Base-by-base conservation (phyloP, 352 stramenopile species). In the Phytopythium boreale region DNA sequence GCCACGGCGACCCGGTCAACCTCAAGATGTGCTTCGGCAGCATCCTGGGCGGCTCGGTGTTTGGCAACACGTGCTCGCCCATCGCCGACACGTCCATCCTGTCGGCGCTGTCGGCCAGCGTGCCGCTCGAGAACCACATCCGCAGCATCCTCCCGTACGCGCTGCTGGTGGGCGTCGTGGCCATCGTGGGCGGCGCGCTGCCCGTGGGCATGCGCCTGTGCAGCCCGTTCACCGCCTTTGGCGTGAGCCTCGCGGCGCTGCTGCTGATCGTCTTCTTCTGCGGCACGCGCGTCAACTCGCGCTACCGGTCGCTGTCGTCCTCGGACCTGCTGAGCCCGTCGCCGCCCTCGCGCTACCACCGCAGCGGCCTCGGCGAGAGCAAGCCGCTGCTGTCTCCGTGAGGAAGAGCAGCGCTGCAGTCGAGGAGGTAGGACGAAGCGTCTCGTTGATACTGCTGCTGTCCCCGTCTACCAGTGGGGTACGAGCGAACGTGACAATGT, bases 81-180 rank as follows among this genome's bases (percentile, higher is more conserved):
- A 97, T 98, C 59, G 88, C 89, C n/a, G 92, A 98, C 76, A 98
- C 90, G 31, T 97, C 92, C 50, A 97, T 98, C 63, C 69, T 98
- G 37, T 80, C 87, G 24, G 87, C 89, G 47, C 68, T 97, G 3
- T 91, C 89, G 26, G 82, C 83, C 11, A 70, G 90, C 51, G 84
- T 92, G 27, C 75, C 82, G 22, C 68, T 95, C 41, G 72, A 96
- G 69, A 88, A 92, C 76, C 89, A 97, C 63, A 71, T 96, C 41
- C 80, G 86, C 56, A 96, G 85, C 67, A 93, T 93, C 62, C 69
- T 93, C 59, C 89, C 87, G 24, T 97, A 96, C 67, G 82, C 87
- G 1, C 41, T 96, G 17, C 63, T 95, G 19, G 84, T 95, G 9
- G 87, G 75, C 24, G 66, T 72, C 39, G 74, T 96, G 36, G 88